Percentiles rank a stretch among this genome's conserved stretches.
Conservation (phyloP, 1,284 basidiomycete species). For the Tremellales sp. region DNA sequence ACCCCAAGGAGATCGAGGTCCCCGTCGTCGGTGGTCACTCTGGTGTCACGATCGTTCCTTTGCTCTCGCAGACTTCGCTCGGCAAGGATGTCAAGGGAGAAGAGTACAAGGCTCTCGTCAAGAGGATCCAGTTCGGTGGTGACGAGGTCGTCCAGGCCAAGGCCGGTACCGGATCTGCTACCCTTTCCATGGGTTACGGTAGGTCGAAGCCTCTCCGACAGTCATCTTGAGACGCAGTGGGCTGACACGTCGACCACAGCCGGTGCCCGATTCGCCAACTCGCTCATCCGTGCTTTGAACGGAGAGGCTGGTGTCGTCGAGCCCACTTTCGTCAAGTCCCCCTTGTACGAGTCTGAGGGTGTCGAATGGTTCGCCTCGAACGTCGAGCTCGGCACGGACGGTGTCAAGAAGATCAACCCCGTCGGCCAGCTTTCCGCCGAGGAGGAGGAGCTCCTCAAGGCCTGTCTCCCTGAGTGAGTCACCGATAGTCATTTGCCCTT, state of each 20-base stretch:
- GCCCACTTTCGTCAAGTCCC: slow-evolving; percentile 79
- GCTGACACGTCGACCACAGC: slow-evolving; percentile 45
- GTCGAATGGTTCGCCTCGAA: slow-evolving; percentile 80
- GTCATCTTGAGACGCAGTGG: background rate
- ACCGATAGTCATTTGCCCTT: background rate
- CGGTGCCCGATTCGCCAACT: slow-evolving; percentile 76
- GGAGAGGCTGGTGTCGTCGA: slow-evolving; percentile 83
- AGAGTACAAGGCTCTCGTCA: slow-evolving; percentile 60
- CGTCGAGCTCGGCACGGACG: slow-evolving; percentile 77
- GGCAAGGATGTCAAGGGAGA: slow-evolving; percentile 55
- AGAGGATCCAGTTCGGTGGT: slow-evolving; percentile 94
- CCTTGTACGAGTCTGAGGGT: slow-evolving; percentile 69
- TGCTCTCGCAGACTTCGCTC: slow-evolving; percentile 84
- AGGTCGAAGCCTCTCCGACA: slow-evolving; percentile 26
- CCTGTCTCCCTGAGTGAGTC: slow-evolving; percentile 71
- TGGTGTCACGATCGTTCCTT: slow-evolving; percentile 92
- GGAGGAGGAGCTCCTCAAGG: slow-evolving; percentile 81
- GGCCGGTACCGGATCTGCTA: slow-evolving; percentile 79
- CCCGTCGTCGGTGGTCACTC: slow-evolving; percentile 94
- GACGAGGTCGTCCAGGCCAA: slow-evolving; percentile 90
- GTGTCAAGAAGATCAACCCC: slow-evolving; percentile 84
- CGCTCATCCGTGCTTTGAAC: slow-evolving; percentile 76
- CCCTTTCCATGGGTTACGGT: slow-evolving; percentile 84
- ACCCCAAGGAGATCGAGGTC: slow-evolving; percentile 62
- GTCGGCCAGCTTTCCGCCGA: slow-evolving; percentile 69